Conservation (phyloP, 2,329 filamentous ascomycete genomes). For the Penicillium sp. region DNA sequence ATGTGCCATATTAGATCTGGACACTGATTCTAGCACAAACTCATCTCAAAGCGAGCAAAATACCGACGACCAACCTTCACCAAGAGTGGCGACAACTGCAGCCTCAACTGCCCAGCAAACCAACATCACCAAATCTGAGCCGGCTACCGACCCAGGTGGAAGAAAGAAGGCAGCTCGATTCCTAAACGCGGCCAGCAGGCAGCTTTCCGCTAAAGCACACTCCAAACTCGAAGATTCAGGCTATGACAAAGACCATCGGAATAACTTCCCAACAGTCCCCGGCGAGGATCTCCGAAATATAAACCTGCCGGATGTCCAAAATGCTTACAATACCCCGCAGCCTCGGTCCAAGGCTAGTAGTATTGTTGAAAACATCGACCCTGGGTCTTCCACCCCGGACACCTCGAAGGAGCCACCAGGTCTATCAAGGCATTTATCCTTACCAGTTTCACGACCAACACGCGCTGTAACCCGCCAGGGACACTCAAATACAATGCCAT, state of each 20-base stretch:
- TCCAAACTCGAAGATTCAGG: conserved; percentile 49
- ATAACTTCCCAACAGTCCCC: conserved; percentile 54
- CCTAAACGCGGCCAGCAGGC: conserved; percentile 44
- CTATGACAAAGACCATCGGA: conserved; percentile 46
- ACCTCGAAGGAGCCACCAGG: conserved; percentile 5
- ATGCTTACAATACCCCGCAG: conserved; percentile 28
- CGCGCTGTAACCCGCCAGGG: not conserved
- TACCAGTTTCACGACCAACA: conserved; percentile 4
- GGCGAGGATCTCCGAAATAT: conserved; percentile 50
- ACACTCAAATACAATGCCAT: conserved; percentile 14
- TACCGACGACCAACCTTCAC: not conserved
- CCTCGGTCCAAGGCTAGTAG: conserved; percentile 16
- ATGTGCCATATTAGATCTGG: not conserved
- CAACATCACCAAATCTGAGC: conserved; percentile 15
- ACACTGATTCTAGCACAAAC: not conserved
- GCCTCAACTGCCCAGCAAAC: conserved; percentile 1
- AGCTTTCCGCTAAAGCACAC: conserved; percentile 47
- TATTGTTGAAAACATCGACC: conserved; percentile 4
- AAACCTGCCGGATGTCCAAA: conserved; percentile 37
- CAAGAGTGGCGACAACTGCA: not conserved
- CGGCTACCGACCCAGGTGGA: conserved; percentile 25
- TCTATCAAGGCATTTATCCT: conserved; percentile 5
- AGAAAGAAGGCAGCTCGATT: conserved; percentile 44
- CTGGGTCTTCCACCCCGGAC: conserved; percentile 13
- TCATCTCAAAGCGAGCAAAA: conserved; percentile 1